phyloP scores from a whole-genome alignment of 305 asterid genomes.

The Rubia peregrina region DNA sequence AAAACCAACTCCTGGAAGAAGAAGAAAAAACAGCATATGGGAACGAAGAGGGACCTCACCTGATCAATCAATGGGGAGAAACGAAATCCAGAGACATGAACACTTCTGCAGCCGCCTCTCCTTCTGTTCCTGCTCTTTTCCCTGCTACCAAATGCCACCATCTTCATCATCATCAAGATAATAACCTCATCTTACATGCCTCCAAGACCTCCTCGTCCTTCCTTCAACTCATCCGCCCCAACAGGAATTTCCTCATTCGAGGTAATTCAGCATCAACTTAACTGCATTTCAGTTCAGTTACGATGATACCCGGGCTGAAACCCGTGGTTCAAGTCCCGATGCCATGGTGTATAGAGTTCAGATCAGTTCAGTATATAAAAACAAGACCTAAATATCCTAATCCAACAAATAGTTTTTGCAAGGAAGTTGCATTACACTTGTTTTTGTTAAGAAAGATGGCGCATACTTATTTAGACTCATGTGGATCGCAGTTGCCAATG shows the following conservation, averaged over 20 bases:
- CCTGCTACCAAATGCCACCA: constrained; percentile 10
- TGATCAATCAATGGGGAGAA: constrained; percentile 18
- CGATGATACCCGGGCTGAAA: no score
- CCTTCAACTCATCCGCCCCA: constrained; percentile 10
- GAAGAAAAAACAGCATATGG: background rate
- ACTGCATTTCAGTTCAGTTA: background rate
- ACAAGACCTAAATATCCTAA: no score
- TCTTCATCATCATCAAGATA: background rate
- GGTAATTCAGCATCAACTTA: constrained; percentile 11
- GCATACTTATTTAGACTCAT: background rate
- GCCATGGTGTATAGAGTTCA: no score
- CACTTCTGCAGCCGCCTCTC: constrained; percentile 14
- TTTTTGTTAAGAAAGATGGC: background rate
- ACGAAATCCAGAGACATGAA: constrained; percentile 19
- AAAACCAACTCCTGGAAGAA: background rate
- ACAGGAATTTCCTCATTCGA: constrained; percentile 13
- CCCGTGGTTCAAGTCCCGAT: no score
- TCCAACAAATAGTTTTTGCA: no score
- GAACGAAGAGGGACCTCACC: constrained; percentile 9
- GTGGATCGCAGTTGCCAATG: constrained; percentile 49
- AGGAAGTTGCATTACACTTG: no score
- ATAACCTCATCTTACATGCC: background rate
- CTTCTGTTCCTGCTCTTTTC: constrained; percentile 14
- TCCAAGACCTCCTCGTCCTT: constrained; percentile 5
- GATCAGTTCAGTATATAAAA: no score